phyloP scores from a whole-genome alignment of 2,329 filamentous ascomycete species.

The Colletotrichum destructivum region DNA sequence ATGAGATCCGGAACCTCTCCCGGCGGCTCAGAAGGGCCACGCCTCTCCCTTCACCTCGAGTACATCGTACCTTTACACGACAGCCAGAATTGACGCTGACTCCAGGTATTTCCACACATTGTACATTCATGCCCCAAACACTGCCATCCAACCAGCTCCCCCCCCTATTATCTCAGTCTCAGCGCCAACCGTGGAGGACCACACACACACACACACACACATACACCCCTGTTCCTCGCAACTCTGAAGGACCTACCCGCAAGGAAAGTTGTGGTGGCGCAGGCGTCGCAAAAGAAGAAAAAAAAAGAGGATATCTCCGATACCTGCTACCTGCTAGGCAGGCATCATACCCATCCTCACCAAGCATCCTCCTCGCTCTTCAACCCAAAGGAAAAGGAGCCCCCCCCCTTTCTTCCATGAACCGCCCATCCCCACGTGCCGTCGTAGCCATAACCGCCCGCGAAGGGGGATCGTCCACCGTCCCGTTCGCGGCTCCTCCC shows the following conservation, averaged over 20 bases:
- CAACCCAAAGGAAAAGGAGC: neutral
- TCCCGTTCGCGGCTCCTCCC: neutral
- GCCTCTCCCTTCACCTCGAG: neutral
- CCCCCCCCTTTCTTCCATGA: neutral
- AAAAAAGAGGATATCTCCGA: too few species aligned
- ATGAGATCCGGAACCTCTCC: neutral
- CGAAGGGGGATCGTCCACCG: neutral
- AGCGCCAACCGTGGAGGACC: too few species aligned
- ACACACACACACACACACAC: too few species aligned
- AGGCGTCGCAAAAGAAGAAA: too few species aligned
- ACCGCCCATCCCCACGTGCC: neutral
- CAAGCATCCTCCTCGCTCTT: neutral
- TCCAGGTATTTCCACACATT: neutral
- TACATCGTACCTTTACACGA: neutral
- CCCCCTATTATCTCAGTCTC: too few species aligned
- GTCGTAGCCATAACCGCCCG: neutral
- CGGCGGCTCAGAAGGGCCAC: neutral
- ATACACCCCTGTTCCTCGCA: too few species aligned
- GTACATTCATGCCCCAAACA: neutral
- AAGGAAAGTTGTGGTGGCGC: too few species aligned
- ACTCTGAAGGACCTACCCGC: too few species aligned
- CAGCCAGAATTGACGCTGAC: neutral
- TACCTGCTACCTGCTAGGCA: neutral
- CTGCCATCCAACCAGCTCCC: too few species aligned
- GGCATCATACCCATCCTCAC: neutral